A percentile compares a stretch with the other conserved stretches of the same genome.
phyloP scores from a whole-genome alignment of 2,329 filamentous ascomycete species.

The Sclerotiophoma versabilis region DNA sequence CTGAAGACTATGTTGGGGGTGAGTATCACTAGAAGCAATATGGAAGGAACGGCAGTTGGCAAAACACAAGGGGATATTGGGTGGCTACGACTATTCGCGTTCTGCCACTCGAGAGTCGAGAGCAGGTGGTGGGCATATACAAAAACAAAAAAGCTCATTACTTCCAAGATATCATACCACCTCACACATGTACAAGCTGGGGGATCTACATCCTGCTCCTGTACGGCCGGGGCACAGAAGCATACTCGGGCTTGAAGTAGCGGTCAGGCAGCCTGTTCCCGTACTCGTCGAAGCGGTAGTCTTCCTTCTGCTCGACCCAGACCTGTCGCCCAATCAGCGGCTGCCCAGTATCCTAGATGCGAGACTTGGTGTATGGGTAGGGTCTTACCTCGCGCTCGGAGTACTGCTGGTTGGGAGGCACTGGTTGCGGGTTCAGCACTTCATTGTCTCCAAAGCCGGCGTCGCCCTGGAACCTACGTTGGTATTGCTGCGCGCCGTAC shows the following conservation, averaged over 20 bases:
- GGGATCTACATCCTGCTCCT: conserved; percentile 37
- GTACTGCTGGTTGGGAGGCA: conserved; percentile 38
- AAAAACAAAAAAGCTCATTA: conserved; percentile 22
- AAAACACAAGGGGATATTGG: not conserved
- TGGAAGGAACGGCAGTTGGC: too few species aligned
- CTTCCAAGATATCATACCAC: conserved; percentile 7
- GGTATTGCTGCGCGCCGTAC: conserved; percentile 41
- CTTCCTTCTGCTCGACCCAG: conserved; percentile 48
- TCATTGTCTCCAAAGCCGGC: conserved; percentile 47
- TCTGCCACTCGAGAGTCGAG: not conserved
- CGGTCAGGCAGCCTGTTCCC: conserved; percentile 45
- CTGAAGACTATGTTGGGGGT: too few species aligned
- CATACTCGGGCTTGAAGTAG: conserved; percentile 30
- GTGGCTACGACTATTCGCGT: not conserved
- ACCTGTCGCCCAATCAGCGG: conserved; percentile 25
- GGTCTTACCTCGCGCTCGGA: conserved; percentile 44
- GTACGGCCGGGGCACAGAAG: conserved; percentile 29
- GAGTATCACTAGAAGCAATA: too few species aligned
- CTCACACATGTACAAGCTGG: not conserved
- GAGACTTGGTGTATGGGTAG: not conserved
- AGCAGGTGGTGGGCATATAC: conserved; percentile 10
- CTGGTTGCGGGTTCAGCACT: conserved; percentile 49
- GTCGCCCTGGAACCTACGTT: conserved; percentile 45
- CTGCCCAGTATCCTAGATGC: not conserved
- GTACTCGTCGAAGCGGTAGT: conserved; percentile 46